Evolutionary conservation across 768 basidiomycete genomes (phyloP), one percentile per base, ranked within the genome.

Genomic region (Tricholoma hemisulphureum): DNA sequence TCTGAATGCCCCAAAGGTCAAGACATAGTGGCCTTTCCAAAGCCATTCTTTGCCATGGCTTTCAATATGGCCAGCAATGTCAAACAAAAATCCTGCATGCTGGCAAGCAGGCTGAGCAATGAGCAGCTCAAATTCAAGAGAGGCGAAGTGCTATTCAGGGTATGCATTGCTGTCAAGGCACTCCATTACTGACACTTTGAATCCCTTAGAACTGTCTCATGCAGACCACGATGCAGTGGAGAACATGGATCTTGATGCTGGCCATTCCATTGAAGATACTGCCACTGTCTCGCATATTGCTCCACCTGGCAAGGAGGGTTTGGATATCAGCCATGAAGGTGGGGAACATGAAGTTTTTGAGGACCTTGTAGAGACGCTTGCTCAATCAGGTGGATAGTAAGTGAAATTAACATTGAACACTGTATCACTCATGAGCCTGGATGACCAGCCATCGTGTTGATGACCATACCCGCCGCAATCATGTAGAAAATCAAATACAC

Each of bases 271-370:
- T 8, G 56, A 53, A 6, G 60, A 61, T 43, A 26, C 55, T 20
- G 35, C 24, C 1, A 52, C 56, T 21, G 50, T 58, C 21, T 24
- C 51, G 16, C 43, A 58, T 23, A 57, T 31, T 6, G 31, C 51
- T n/a, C 51, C 45, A 13, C 57, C 57, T 26, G 60, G 57, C 1
- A 57, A 61, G 8, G 60, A 61, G n/a, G 60, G 56, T 28, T 20
- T 61, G 8, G 57, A 61, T 20, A 54, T 50, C 24, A 61, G 60
- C 46, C 55, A 60, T 52, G 55, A 60, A 32, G 59, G 59, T 35
- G 56, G 56, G 0, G 41, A 60, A 31, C 32, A 48, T 53, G 56
- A 60, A 39, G 59, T 60, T 4, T 57, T 57, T 21, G 59, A 57
- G 23, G 50, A 57, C 10, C 29, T 61, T 45, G 58, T 32, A 10